Evolutionary conservation across 768 basidiomycete species (phyloP).

Genomic region (Leccinum broughii): DNA sequence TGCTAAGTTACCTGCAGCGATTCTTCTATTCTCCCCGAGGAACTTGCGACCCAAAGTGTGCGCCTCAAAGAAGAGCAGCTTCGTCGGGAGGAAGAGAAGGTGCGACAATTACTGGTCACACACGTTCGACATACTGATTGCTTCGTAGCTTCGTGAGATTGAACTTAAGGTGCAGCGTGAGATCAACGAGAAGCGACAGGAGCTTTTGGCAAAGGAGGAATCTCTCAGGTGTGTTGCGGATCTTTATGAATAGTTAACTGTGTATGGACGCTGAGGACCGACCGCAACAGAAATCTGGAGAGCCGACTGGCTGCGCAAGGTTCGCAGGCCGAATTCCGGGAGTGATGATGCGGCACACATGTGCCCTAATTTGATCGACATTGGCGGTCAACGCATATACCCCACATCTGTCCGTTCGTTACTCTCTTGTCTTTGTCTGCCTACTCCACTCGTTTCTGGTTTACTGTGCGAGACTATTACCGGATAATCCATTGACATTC

Average conservation of each 20-base stretch:
- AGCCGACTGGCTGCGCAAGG: slow-evolving; percentile 90
- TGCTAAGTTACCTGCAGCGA: slow-evolving; percentile 51
- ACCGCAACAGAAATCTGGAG: slow-evolving; percentile 69
- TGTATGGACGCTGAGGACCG: not conserved
- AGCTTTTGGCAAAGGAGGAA: slow-evolving; percentile 94
- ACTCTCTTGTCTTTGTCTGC: slow-evolving; percentile 39
- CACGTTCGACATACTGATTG: slow-evolving; percentile 14
- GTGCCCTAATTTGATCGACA: slow-evolving; percentile 24
- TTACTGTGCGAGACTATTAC: slow-evolving; percentile 36
- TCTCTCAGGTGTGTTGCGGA: slow-evolving; percentile 67
- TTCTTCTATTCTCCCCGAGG: slow-evolving; percentile 91
- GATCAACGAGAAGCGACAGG: slow-evolving; percentile 97
- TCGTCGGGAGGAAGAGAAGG: slow-evolving; percentile 95
- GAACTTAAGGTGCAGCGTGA: slow-evolving; percentile 98
- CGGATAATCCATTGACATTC: slow-evolving; percentile 41
- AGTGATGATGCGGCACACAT: slow-evolving; percentile 40
- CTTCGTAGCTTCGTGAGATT: slow-evolving; percentile 83
- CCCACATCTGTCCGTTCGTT: slow-evolving; percentile 35
- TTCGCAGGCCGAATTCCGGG: slow-evolving; percentile 76
- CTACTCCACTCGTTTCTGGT: slow-evolving; percentile 33
- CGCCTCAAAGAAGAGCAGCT: slow-evolving; percentile 99
- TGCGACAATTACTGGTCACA: slow-evolving; percentile 26
- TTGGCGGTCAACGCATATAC: slow-evolving; percentile 35
- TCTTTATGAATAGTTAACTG: not conserved
- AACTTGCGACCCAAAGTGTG: slow-evolving; percentile 94